Evolutionary conservation across 2,329 filamentous ascomycete species (phyloP).

Genomic region (Geosmithia morbida): DNA sequence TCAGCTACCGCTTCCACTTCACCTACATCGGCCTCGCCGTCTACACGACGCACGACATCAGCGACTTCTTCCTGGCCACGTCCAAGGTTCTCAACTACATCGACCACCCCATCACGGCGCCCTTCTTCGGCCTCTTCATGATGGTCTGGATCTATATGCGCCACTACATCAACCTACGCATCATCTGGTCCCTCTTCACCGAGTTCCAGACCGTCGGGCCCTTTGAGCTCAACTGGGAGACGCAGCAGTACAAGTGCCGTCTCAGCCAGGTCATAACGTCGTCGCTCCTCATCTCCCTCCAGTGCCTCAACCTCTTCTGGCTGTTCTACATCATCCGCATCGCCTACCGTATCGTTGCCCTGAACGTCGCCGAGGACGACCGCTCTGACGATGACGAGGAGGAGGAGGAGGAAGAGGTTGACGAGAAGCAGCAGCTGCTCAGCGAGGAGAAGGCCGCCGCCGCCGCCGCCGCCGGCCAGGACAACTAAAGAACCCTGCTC

Average conservation of each 20-base stretch:
- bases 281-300: constrained; percentile 48
- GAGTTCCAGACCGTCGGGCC: constrained; percentile 63
- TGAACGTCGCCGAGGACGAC: constrained; percentile 51
- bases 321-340: constrained; percentile 65
- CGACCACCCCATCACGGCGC: constrained; percentile 61
- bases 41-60: constrained; percentile 89
- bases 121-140: constrained; percentile 77
- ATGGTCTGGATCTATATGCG: constrained; percentile 78
- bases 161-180: constrained; percentile 69
- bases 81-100: constrained; percentile 90
- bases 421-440: constrained; percentile 10
- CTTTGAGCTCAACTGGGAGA: constrained; percentile 63
- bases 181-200: constrained; percentile 61
- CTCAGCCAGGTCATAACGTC: constrained; percentile 56
- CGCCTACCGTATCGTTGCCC: constrained; percentile 53
- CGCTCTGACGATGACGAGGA: constrained; percentile 56
- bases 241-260: constrained; percentile 63
- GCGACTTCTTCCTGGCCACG: constrained; percentile 88
- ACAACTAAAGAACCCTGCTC: constrained; percentile 5
- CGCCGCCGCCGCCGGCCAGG: constrained; percentile 2
- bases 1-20: constrained; percentile 94
- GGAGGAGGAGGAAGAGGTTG: constrained; percentile 31
- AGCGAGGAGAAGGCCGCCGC: constrained; percentile 4
- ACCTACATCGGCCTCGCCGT: constrained; percentile 89
- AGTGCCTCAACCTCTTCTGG: constrained; percentile 72